Evolutionary conservation across 1,284 basidiomycete genomes (phyloP), one percentile per base, ranked within the genome.

Genomic region (Sphagnurus paluster): DNA sequence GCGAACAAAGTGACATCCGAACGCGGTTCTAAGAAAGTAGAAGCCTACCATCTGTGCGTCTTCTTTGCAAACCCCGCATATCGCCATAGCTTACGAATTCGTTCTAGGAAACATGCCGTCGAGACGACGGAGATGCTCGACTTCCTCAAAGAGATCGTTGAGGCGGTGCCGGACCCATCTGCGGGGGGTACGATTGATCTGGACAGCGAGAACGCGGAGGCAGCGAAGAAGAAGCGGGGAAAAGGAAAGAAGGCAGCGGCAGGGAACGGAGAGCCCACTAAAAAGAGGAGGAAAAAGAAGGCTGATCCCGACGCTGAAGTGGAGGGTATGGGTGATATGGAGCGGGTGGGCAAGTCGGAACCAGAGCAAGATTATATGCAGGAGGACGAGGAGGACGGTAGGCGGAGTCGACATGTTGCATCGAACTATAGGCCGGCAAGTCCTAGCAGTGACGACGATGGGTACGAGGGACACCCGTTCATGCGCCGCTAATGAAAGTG

Each of bases 71-170:
- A 32, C 29, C 48, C 39, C 40, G 24, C 32, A 21, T 19, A n/a
- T n/a, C 20, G 16, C 14, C 32, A 9, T 23, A 32, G 32, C 41
- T 39, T 45, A 38, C 32, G 17, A 17, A 17, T 20, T 24, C 28
- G 13, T n/a, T 37, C 20, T 63, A 98, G 96, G 53, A 99, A 99
- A 77, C 89, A 95, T 56, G 91, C 95, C 0, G 86, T 98, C 6
- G 87, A 93, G 54, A 87, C 84, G 8, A 90, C 86, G 25, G 87
- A 94, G 51, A 90, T 87, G 71, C 86, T 98, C 52, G 96, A 99
- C 68, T 99, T 99, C 66, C 78, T 98, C 37, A 92, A 93, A 62
- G 95, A 98, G 61, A 84, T 98, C 45, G 93, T 98, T n/a, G 85
- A 89, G 60, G 74, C 76, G 35, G 85, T 98, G 1, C 87, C 93